Conservation (phyloP, 2,329 filamentous ascomycete genomes). For the Macrophomina phaseolina region DNA sequence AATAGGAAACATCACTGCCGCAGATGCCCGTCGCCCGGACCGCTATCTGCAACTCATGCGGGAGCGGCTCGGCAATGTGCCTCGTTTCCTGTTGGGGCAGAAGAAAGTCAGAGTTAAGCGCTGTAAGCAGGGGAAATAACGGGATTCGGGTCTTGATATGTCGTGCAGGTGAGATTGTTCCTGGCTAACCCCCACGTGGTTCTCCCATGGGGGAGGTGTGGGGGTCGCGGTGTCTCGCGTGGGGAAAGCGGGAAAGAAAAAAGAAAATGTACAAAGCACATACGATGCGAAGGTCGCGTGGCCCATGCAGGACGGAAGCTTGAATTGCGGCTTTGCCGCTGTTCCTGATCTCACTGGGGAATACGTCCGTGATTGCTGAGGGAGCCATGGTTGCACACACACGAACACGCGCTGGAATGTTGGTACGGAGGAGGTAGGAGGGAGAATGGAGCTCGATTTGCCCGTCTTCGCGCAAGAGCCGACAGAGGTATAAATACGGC, state of each 20-base stretch:
- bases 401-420: background rate
- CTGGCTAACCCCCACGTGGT: conserved; percentile 6
- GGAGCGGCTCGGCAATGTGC: conserved; percentile 58
- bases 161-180: conserved; percentile 1
- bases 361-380: conserved; percentile 46
- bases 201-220: conserved; percentile 6
- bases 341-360: conserved; percentile 46
- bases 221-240: conserved; percentile 5
- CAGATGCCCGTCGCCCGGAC: conserved; percentile 72
- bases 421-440: background rate
- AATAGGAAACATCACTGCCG: conserved; percentile 73
- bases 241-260: conserved; percentile 32
- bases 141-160: background rate
- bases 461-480: background rate
- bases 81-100: conserved; percentile 58
- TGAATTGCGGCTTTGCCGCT: conserved; percentile 45
- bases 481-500: conserved; percentile 15
- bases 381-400: conserved; percentile 41
- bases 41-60: conserved; percentile 67
- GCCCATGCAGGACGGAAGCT: conserved; percentile 50
- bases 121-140: background rate
- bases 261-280: conserved; percentile 34
- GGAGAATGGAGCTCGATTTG: background rate
- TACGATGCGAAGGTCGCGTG: conserved; percentile 51
- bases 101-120: background rate